These are phyloP conservation scores for Globisporangium sylvaticum DNA, from an alignment of 352 stramenopile genomes.

Conservation along the genomic window DNA sequence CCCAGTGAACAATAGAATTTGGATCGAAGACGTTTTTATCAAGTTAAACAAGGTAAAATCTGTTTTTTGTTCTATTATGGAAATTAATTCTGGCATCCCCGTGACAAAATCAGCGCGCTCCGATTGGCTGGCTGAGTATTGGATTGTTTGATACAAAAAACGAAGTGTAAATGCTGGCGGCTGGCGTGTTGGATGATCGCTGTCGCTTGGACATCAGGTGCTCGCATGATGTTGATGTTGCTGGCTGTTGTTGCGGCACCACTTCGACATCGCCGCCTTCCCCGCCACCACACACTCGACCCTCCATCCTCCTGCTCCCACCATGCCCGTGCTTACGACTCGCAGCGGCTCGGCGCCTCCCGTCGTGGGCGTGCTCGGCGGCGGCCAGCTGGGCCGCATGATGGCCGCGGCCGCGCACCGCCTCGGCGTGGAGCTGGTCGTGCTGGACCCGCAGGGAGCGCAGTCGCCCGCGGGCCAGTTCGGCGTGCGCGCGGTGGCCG, in stretches of 20 bases:
- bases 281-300: background rate
- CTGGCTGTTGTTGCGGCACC: background rate
- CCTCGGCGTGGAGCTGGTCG: conserved; percentile 90
- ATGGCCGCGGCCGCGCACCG: conserved; percentile 96
- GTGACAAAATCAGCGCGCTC: too few species aligned
- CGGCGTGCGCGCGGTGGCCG: conserved; percentile 63
- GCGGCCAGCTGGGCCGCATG: conserved; percentile 98
- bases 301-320: background rate
- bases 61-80: too few species aligned
- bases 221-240: conserved; percentile 14
- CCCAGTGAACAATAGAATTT: too few species aligned
- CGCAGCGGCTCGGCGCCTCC: conserved; percentile 36
- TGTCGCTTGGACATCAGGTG: background rate
- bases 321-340: conserved; percentile 54
- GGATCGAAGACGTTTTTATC: too few species aligned
- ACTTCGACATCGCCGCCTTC: conserved; percentile 12
- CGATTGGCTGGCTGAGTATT: too few species aligned
- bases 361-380: conserved; percentile 91
- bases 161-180: background rate
- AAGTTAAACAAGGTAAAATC: too few species aligned
- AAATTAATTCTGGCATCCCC: too few species aligned
- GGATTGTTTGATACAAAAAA: too few species aligned
- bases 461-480: conserved; percentile 70
- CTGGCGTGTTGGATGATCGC: conserved; percentile 4
- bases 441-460: conserved; percentile 90